A percentile compares a stretch with the other conserved stretches of the same genome.
Conservation (phyloP, 2,329 filamentous ascomycete species). For the Graphiopsis chlorocephala region DNA sequence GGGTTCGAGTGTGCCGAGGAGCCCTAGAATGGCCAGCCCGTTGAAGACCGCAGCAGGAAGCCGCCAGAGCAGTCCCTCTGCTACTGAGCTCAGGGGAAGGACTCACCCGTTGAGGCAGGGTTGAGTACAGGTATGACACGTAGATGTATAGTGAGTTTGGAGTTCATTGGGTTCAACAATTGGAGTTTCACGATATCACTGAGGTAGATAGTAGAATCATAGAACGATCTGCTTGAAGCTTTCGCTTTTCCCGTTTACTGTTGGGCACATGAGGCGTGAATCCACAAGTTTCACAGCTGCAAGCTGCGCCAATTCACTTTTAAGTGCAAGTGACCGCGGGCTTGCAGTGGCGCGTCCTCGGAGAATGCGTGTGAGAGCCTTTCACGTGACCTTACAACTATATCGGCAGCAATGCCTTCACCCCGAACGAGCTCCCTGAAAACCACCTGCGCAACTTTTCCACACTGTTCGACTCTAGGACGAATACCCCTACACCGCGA, state of each 20-base stretch:
- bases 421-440: no score
- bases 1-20: constrained; percentile 36
- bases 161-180: neutral
- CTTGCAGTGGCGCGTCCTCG: neutral
- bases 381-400: neutral
- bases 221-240: neutral
- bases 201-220: constrained; percentile 1
- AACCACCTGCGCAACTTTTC: no score
- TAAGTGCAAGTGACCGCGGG: neutral
- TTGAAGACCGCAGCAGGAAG: constrained; percentile 29
- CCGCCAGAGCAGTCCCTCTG: constrained; percentile 33
- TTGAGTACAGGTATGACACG: neutral
- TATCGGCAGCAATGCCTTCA: neutral
- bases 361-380: neutral
- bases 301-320: neutral
- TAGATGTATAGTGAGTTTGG: neutral
- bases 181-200: neutral
- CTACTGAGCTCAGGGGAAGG: constrained; percentile 22
- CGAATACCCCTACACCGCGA: no score
- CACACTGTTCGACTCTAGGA: no score
- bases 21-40: constrained; percentile 33
- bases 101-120: constrained; percentile 14
- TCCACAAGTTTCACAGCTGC: neutral
- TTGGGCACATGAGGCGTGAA: neutral
- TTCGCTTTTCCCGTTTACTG: neutral